Evolutionary conservation across 140 eudicot genomes (phyloP).

Genomic region (Bidens hawaiensis): DNA sequence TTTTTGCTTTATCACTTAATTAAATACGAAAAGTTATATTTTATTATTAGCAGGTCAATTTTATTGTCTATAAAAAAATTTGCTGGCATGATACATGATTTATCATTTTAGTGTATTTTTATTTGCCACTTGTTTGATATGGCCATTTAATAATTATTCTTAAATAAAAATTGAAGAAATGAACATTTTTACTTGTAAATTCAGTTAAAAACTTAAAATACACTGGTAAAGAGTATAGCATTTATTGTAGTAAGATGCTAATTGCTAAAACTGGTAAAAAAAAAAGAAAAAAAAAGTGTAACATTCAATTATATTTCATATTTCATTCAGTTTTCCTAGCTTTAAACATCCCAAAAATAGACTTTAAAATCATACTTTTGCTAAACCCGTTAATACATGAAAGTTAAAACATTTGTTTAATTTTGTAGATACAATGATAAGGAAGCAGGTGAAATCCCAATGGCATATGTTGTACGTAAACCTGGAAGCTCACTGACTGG

Average conservation of each 20-base stretch:
- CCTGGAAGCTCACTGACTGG: constrained; percentile 34
- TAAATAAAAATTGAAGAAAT: too few species aligned
- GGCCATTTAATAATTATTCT: not conserved
- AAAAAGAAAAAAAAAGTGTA: not conserved
- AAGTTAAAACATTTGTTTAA: not conserved
- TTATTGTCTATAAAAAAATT: too few species aligned
- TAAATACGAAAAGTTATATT: not conserved
- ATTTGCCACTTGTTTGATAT: not conserved
- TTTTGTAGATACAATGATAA: constrained; percentile 43
- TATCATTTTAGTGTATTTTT: too few species aligned
- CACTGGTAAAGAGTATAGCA: too few species aligned
- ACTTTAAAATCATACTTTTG: not conserved
- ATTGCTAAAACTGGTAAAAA: not conserved
- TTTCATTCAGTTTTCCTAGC: not conserved
- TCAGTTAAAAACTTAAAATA: too few species aligned
- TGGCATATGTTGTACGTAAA: constrained; percentile 53
- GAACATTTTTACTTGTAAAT: too few species aligned
- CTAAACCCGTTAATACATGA: too few species aligned
- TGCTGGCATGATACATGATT: too few species aligned
- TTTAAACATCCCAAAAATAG: not conserved
- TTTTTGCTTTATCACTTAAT: not conserved
- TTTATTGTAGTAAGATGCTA: too few species aligned
- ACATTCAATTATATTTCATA: too few species aligned
- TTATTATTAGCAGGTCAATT: too few species aligned
- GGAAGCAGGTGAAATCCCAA: constrained; percentile 64